Conservation (phyloP, 2,329 filamentous ascomycete species). For the Colletotrichum sp. region DNA sequence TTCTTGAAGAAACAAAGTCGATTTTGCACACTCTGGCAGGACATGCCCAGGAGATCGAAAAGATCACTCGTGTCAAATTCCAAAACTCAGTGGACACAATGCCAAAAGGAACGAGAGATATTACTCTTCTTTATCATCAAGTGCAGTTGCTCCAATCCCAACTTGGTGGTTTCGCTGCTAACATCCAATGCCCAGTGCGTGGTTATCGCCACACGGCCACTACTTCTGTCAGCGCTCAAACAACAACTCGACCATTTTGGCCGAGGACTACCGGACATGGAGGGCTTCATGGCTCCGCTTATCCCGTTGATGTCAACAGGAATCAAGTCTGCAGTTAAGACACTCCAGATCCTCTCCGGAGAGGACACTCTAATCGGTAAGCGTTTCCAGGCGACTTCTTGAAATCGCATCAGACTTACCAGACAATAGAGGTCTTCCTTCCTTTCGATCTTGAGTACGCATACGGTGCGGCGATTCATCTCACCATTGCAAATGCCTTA, state of each 20-base stretch:
- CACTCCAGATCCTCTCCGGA: slow-evolving; percentile 39
- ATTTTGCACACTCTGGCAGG: slow-evolving; percentile 40
- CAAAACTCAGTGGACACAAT: slow-evolving; percentile 34
- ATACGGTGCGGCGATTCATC: slow-evolving; percentile 37
- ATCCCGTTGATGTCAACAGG: slow-evolving; percentile 40
- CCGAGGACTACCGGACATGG: slow-evolving; percentile 30
- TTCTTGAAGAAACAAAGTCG: slow-evolving; percentile 39
- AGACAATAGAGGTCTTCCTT: slow-evolving; percentile 37
- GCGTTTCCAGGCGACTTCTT: rapidly evolving
- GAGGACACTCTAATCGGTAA: slow-evolving; percentile 36
- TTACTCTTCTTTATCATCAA: slow-evolving; percentile 43
- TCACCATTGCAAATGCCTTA: slow-evolving; percentile 39
- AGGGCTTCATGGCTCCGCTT: slow-evolving; percentile 32
- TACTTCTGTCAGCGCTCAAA: slow-evolving; percentile 42
- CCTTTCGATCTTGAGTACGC: slow-evolving; percentile 44
- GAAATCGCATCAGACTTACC: too few relatives aligned
- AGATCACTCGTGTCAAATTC: slow-evolving; percentile 36
- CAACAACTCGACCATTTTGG: slow-evolving; percentile 36
- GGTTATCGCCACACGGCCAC: slow-evolving; percentile 41
- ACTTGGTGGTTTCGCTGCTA: neutral
- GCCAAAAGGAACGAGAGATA: slow-evolving; percentile 39
- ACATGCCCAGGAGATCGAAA: slow-evolving; percentile 43
- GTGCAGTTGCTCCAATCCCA: slow-evolving; percentile 24
- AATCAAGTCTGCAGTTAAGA: slow-evolving; percentile 46
- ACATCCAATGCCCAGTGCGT: slow-evolving; percentile 34